Evolutionary conservation across 257 asterid genomes (phyloP).

Genomic region (Catharanthus roseus): DNA sequence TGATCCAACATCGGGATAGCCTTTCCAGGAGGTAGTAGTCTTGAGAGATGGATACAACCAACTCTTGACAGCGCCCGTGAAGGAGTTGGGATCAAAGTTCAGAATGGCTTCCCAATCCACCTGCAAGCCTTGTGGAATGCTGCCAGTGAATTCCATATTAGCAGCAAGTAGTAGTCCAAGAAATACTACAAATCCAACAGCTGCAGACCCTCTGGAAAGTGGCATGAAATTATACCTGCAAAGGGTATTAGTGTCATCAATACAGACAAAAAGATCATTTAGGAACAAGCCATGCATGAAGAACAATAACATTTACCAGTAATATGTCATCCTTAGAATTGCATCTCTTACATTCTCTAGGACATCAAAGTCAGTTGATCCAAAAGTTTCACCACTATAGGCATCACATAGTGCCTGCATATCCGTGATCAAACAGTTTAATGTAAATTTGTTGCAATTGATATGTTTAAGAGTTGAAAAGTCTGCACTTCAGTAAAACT

Average conservation of each 20-base stretch:
- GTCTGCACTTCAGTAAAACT: not conserved
- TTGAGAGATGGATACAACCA: constrained; percentile 89
- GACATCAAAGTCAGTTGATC: constrained; percentile 74
- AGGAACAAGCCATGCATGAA: constrained; percentile 3
- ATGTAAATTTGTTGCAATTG: not conserved
- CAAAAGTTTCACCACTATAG: constrained; percentile 75
- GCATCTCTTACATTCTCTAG: constrained; percentile 86
- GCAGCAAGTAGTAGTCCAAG: constrained; percentile 92
- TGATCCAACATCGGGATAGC: constrained; percentile 84
- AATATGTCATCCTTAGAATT: constrained; percentile 76
- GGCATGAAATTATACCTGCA: constrained; percentile 94
- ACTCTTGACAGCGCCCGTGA: constrained; percentile 49
- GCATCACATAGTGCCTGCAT: constrained; percentile 86
- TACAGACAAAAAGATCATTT: not conserved
- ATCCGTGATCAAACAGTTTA: constrained; percentile 13
- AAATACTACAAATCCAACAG: constrained; percentile 69
- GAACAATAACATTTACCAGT: constrained; percentile 51
- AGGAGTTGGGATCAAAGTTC: constrained; percentile 55
- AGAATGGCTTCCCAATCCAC: constrained; percentile 97
- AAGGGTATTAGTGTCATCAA: constrained; percentile 16
- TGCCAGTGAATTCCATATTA: constrained; percentile 92
- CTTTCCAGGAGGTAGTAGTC: constrained; percentile 85
- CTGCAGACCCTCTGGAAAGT: constrained; percentile 73
- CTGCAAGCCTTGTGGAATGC: constrained; percentile 84
- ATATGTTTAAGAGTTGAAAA: not conserved